phyloP scores from a whole-genome alignment of 164 flowering plant genomes.

The Euptelea pleiosperma region DNA sequence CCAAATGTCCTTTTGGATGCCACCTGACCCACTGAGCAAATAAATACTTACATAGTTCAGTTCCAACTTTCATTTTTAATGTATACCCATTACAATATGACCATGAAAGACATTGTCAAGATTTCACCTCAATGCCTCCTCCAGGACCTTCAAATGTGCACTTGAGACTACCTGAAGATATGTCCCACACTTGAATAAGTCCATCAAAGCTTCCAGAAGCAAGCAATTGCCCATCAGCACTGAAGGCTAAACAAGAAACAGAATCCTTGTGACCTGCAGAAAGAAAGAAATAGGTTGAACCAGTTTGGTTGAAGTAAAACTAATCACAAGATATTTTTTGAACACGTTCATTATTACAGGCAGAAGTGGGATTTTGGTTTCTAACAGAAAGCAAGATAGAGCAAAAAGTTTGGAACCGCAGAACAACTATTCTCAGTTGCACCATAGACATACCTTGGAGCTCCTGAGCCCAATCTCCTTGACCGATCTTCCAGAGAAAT shows the following conservation, averaged over 20 bases:
- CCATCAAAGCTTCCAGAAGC: conserved; percentile 92
- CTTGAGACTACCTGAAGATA: conserved; percentile 50
- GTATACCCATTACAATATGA: not conserved
- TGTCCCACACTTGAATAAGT: conserved; percentile 67
- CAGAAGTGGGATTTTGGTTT: not conserved
- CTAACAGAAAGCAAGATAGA: not conserved
- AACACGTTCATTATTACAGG: no score
- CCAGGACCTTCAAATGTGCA: conserved; percentile 77
- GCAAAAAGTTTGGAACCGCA: not conserved
- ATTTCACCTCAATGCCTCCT: conserved; percentile 75
- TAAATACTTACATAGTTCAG: conserved; percentile 15
- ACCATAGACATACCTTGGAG: conserved; percentile 48
- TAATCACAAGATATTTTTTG: no score
- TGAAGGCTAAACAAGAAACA: conserved; percentile 66
- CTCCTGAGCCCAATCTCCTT: conserved; percentile 71
- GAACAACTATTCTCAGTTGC: not conserved
- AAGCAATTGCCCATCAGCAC: conserved; percentile 81
- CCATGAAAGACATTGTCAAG: not conserved
- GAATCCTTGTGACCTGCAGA: conserved; percentile 75
- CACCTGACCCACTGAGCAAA: conserved; percentile 83
- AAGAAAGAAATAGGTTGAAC: not conserved
- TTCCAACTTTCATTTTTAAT: not conserved
- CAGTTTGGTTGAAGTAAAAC: no score
- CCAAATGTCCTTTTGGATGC: conserved; percentile 89
- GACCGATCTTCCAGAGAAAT: conserved; percentile 81